Percentiles rank a stretch among this genome's conserved stretches.
phyloP scores from a whole-genome alignment of 2,329 filamentous ascomycete genomes.

The Aspergillus sp. region DNA sequence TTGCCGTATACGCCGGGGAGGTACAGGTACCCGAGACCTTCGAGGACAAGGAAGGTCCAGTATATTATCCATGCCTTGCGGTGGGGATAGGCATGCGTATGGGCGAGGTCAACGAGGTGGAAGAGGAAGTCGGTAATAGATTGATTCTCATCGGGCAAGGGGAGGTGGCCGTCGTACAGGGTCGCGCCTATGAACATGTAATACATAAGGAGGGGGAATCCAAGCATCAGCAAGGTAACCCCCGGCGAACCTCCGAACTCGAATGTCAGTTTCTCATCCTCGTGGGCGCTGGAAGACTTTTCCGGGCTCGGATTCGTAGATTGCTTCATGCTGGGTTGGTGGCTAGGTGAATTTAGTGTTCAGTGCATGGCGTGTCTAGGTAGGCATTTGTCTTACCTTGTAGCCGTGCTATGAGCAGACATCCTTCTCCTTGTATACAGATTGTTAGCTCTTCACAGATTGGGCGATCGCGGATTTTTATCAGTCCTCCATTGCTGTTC shows the following conservation, averaged over 20 bases:
- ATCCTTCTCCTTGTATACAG: not conserved
- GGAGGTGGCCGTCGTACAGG: constrained; percentile 83
- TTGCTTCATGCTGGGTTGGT: not conserved
- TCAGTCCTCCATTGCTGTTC: not conserved
- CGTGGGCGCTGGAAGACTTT: not conserved
- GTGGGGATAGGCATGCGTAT: constrained; percentile 80
- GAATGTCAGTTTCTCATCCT: constrained; percentile 25
- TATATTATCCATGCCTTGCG: constrained; percentile 86
- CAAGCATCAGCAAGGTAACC: constrained; percentile 77
- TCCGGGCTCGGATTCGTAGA: not conserved
- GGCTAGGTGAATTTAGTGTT: not conserved
- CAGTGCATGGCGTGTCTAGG: too few relatives aligned
- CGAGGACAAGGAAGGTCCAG: constrained; percentile 86
- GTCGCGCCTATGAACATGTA: constrained; percentile 98
- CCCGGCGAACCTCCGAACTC: constrained; percentile 88
- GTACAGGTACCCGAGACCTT: constrained; percentile 77
- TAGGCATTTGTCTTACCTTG: not conserved
- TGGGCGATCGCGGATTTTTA: not conserved
- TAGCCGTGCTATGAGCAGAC: not conserved
- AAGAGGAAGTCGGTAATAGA: constrained; percentile 67
- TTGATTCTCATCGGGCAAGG: constrained; percentile 65
- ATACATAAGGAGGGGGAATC: constrained; percentile 91
- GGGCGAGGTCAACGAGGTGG: constrained; percentile 70
- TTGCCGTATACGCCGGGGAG: constrained; percentile 84
- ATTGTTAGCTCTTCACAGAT: not conserved